These are phyloP conservation scores for Ceratobasidium sp. DNA, from an alignment of 1,284 basidiomycete genomes.

Conservation along the genomic window DNA sequence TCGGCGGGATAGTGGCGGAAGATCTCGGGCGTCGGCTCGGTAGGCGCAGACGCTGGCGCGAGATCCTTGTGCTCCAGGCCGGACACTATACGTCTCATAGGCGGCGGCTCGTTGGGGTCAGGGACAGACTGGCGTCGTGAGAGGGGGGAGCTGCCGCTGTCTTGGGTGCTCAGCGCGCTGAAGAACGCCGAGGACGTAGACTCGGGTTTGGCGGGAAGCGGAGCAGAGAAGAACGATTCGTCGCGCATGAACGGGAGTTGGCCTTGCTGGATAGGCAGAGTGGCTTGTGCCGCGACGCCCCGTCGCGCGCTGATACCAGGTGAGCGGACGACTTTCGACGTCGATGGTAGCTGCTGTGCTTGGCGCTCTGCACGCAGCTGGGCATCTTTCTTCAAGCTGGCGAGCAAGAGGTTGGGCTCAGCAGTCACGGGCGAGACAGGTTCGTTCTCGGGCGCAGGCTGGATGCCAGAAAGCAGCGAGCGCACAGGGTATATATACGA, in stretches of 20 bases:
- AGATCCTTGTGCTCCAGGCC: constrained; percentile 1
- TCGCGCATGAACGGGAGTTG: constrained; percentile 21
- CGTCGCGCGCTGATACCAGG: constrained; percentile 10
- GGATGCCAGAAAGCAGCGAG: constrained; percentile 47
- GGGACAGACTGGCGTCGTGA: not conserved
- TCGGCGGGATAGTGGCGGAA: constrained; percentile 22
- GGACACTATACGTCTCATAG: not conserved
- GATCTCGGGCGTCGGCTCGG: not conserved
- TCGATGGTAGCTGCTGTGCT: constrained; percentile 1
- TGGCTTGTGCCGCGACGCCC: not conserved
- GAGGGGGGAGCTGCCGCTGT: constrained; percentile 3
- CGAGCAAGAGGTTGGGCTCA: constrained; percentile 18
- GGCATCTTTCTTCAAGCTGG: not conserved
- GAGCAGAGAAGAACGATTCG: constrained; percentile 19
- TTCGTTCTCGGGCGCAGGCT: constrained; percentile 43
- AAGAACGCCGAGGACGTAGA: constrained; percentile 23
- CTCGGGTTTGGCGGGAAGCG: constrained; percentile 27
- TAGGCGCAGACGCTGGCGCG: not conserved
- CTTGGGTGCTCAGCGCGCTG: not conserved
- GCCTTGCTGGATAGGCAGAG: not conserved
- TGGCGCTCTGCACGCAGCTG: constrained; percentile 19
- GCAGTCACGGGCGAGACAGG: not conserved
- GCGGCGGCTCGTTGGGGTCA: not conserved
- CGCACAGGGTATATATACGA: constrained; percentile 48
- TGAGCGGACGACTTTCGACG: not conserved